phyloP scores from a whole-genome alignment of 352 stramenopile species.

The Pythium rishiriense region DNA sequence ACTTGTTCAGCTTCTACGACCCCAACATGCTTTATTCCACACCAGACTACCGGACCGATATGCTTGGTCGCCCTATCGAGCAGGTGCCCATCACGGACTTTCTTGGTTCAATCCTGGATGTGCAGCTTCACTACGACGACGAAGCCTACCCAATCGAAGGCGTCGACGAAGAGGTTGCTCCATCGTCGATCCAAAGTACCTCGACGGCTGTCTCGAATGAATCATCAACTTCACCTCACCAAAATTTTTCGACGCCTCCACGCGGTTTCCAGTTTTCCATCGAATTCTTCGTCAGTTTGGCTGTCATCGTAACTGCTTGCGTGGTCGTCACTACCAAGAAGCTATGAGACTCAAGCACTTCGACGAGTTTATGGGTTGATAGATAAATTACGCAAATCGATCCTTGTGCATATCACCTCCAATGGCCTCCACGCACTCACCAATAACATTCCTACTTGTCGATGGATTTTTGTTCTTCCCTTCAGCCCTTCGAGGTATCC shows the following conservation, averaged over 20 bases:
- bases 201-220: conserved; percentile 1
- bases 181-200: not conserved
- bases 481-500: not conserved
- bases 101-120: conserved; percentile 83
- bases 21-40: conserved; percentile 83
- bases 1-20: conserved; percentile 86
- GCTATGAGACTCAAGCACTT: conserved; percentile 34
- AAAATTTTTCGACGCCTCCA: not conserved
- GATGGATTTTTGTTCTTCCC: too few relatives aligned
- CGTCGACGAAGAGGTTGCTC: not conserved
- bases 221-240: not conserved
- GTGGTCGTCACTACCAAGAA: conserved; percentile 41
- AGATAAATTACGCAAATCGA: conserved; percentile 21
- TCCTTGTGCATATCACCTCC: not conserved
- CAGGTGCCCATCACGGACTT: conserved; percentile 86
- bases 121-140: conserved; percentile 70
- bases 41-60: conserved; percentile 73
- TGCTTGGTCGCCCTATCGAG: conserved; percentile 69
- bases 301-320: conserved; percentile 25
- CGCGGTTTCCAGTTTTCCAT: conserved; percentile 44
- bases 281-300: conserved; percentile 40
- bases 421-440: not conserved
- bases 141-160: conserved; percentile 74
- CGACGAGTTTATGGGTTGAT: conserved; percentile 9
- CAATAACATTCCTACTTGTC: too few relatives aligned